Base-by-base conservation (phyloP, 257 asterid genomes). In the Lycium ferocissimum region DNA sequence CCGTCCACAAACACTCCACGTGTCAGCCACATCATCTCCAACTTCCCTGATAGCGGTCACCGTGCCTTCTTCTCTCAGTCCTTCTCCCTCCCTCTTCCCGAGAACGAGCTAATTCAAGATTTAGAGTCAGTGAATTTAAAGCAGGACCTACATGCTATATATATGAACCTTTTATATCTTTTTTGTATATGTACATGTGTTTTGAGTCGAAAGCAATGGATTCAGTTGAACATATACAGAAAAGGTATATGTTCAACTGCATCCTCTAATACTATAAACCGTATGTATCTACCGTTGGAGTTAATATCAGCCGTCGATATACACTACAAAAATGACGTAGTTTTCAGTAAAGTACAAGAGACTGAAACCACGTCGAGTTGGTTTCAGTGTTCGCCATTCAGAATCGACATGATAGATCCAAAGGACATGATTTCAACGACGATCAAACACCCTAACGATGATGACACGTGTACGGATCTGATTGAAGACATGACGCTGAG, bases 321-420 rank as follows among this genome's bases (percentile, higher is more conserved):
- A 40, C 89, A 49, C 85, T 89, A 92, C 90, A 85, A 83, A 56
- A 83, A 85, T 15, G 20, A 71, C 2, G 72, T 89, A 54, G 83
- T 96, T 13, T 91, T 92, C 90, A 81, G 90, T 7, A 93, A 90
- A 57, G 84, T 86, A 8, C 93, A 88, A 13, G 95, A 91, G 67
- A 92, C 92, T 0, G 98, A 94, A 84, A 92, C 97, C 20, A 87
- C 57, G 3, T 87, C 88, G 85, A 92, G 85, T 14, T 96, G 98
- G 99, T 96, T 93, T 90, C 95, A 90, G 84, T 93, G 94, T 89
- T 94, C 98, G 6, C 99, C 98, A 2, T 92, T 93, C 86, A 85
- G 98, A 81, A 86, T 96, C 10, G 99, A 96, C 90, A 88, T 96
- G 8, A 86, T 96, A 17, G 98, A 92, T 80, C 97, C 94, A 1